Conservation (phyloP, 257 asterid species). For the Solanum corneliomulleri region DNA sequence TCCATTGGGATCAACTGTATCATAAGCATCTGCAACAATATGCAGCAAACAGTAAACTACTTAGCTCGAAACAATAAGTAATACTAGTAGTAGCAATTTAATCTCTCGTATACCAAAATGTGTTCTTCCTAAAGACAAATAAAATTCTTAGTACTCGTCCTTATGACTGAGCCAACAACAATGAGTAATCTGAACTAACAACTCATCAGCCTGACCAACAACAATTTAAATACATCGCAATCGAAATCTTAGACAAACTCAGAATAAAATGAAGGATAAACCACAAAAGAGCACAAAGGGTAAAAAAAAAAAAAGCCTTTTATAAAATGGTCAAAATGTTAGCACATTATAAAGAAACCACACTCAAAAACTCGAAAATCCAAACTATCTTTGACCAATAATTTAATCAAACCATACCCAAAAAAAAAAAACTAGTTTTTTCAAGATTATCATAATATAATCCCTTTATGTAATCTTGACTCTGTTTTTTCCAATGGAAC, state of each 20-base stretch:
- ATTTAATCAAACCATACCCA: background rate
- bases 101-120: background rate
- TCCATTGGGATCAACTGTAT: slow-evolving; percentile 45
- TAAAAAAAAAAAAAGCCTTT: too few species aligned
- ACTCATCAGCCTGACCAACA: background rate
- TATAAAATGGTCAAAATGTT: background rate
- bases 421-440: background rate
- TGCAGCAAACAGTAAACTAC: background rate
- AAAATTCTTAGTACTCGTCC: background rate
- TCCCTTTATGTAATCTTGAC: background rate
- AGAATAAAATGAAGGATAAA: background rate
- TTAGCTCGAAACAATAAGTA: background rate
- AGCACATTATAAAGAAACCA: background rate
- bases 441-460: background rate
- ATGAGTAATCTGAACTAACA: background rate
- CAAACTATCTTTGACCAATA: background rate
- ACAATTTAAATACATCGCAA: background rate
- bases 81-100: background rate
- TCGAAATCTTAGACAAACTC: background rate
- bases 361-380: background rate
- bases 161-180: background rate
- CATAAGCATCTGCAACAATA: slow-evolving; percentile 41
- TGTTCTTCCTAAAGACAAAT: background rate
- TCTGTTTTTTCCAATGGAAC: background rate
- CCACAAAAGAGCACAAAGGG: background rate